Evolutionary conservation across 2,329 filamentous ascomycete species (phyloP), one percentile per base, ranked within the genome.

Genomic region (Colletotrichum graminicola): DNA sequence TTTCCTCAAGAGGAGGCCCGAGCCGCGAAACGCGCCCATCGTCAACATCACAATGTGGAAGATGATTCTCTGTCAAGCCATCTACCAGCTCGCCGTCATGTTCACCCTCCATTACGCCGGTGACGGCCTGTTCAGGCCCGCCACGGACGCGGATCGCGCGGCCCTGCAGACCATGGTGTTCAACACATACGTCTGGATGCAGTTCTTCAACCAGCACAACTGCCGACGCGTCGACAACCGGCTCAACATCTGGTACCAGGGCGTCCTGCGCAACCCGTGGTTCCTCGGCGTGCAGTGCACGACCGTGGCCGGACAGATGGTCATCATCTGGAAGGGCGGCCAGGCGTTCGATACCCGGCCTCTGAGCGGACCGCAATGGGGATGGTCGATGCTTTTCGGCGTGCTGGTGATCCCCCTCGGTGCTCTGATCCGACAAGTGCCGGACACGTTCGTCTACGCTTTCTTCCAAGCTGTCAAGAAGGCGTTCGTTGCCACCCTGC

Each of bases 101-200:
- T 88, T 94, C 72, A 86, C 91, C 66, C 85, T 94, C 62, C 88
- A 89, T 73, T 88, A 88, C 74, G 86, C 86, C 2, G 87, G 88
- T 47, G 81, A 84, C 69, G 86, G 86, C 70, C 85, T 89, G 69
- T 80, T 89, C 29, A 41, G 66, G 14, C 68, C 73, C 6, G 57
- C 41, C 36, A 66, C 49, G 14, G 14, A 59, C 1, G 47, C 59
- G 1, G 70, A 74, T 12, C 23, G 47, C 1, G 66, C 57, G 12
- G 81, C 88, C 66, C 81, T 92, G 62, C 81, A 89, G 68, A 94
- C 93, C 0, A 84, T 95, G 23, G 90, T 95, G 11, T 95, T 95
- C 85, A 96, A 95, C 81, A 92, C 92, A 0, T 95, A 95, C 75
- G 92, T 95, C 55, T 95, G 93, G 92, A 94, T 95, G 92, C 93